Evolutionary conservation across 2,329 filamentous ascomycete species (phyloP).

Genomic region (Shiraia sp.): DNA sequence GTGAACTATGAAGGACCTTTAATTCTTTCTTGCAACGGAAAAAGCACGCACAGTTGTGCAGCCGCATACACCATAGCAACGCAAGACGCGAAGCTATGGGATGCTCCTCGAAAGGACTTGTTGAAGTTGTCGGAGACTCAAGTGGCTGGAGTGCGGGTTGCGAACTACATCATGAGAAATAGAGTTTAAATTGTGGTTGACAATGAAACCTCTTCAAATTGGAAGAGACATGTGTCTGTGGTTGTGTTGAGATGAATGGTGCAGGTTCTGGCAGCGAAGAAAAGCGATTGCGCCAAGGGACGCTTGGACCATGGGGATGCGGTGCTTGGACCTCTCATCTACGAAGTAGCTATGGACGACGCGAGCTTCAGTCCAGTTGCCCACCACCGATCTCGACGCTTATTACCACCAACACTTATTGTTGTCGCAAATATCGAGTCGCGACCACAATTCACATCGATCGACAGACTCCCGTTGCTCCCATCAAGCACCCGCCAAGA

Average conservation of each 20-base stretch:
- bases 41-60: slow-evolving; percentile 43
- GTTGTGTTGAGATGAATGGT: background rate
- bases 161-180: slow-evolving; percentile 3
- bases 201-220: slow-evolving; percentile 1
- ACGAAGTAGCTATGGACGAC: too few relatives aligned
- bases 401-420: slow-evolving; percentile 6
- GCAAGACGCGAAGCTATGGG: slow-evolving; percentile 53
- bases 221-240: background rate
- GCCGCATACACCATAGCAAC: slow-evolving; percentile 48
- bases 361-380: background rate
- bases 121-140: slow-evolving; percentile 45
- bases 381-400: slow-evolving; percentile 1
- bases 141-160: slow-evolving; percentile 52
- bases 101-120: slow-evolving; percentile 54
- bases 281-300: background rate
- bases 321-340: background rate
- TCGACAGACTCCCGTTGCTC: background rate
- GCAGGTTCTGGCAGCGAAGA: background rate
- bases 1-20: slow-evolving; percentile 61
- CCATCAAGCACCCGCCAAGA: slow-evolving; percentile 3
- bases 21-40: slow-evolving; percentile 52
- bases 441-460: background rate
- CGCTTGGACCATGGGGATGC: background rate
- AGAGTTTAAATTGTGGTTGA: background rate
- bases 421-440: background rate